These are phyloP conservation scores for Protomyces lactucae-debilis DNA, from an alignment of 1,139 yeast species.

Conservation along the genomic window DNA sequence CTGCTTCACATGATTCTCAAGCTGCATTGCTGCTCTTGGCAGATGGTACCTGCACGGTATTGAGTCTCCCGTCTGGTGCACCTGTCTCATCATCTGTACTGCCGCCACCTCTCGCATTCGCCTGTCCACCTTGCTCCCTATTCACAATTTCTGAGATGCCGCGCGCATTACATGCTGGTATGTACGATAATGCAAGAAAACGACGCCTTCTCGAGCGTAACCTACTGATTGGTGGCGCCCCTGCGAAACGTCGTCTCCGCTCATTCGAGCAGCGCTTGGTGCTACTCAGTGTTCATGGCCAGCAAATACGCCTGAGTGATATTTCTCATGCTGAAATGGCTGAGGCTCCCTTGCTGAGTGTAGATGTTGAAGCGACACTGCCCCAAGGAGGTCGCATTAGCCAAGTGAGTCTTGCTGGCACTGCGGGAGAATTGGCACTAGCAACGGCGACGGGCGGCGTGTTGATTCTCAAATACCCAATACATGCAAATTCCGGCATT, in stretches of 20 bases:
- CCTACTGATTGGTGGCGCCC: slow-evolving; percentile 72
- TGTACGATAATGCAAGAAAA: slow-evolving; percentile 25
- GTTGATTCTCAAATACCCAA: slow-evolving; percentile 42
- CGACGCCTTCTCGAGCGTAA: neutral
- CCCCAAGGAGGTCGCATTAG: slow-evolving; percentile 35
- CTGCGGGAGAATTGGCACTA: slow-evolving; percentile 66
- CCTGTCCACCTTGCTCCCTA: slow-evolving; percentile 65
- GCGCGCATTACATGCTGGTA: slow-evolving; percentile 35
- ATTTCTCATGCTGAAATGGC: slow-evolving; percentile 71
- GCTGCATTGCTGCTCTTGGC: slow-evolving; percentile 55
- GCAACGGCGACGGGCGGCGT: slow-evolving; percentile 69
- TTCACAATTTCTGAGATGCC: slow-evolving; percentile 38
- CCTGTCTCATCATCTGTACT: slow-evolving; percentile 53
- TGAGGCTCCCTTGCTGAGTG: slow-evolving; percentile 55
- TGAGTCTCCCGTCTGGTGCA: slow-evolving; percentile 55
- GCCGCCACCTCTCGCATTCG: slow-evolving; percentile 75
- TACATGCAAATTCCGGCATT: neutral
- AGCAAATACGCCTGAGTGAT: slow-evolving; percentile 73
- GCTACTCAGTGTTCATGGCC: slow-evolving; percentile 78
- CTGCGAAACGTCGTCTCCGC: slow-evolving; percentile 54
- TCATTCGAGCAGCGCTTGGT: slow-evolving; percentile 59
- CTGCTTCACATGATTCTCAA: slow-evolving; percentile 65
- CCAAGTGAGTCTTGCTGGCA: slow-evolving; percentile 68
- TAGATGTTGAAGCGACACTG: slow-evolving; percentile 42
- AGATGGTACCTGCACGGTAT: slow-evolving; percentile 53